Evolutionary conservation across 1,284 basidiomycete genomes (phyloP).

Genomic region (Rhodotorula sp.): DNA sequence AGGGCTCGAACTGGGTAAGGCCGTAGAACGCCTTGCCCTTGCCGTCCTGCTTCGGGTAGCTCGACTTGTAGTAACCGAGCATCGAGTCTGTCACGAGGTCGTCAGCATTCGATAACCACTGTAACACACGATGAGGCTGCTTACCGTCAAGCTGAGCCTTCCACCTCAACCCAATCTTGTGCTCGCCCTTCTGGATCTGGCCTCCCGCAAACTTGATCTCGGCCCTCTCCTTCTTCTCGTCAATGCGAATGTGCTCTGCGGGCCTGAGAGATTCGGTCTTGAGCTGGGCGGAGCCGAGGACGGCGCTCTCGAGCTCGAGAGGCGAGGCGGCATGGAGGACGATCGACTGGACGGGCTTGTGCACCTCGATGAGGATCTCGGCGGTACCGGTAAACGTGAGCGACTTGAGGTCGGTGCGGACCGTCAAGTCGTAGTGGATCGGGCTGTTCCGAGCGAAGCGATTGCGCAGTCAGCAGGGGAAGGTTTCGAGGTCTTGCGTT

Average conservation of each 20-base stretch:
- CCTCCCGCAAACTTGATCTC: constrained; percentile 32
- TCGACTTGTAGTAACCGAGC: constrained; percentile 43
- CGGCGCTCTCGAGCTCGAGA: constrained; percentile 67
- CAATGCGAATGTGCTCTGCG: constrained; percentile 21
- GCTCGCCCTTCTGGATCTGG: constrained; percentile 28
- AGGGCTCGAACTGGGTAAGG: constrained; percentile 60
- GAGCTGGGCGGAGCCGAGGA: constrained; percentile 51
- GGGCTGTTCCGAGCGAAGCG: constrained; percentile 53
- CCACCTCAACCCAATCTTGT: constrained; percentile 40
- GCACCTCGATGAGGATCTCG: constrained; percentile 68
- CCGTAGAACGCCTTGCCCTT: constrained; percentile 42
- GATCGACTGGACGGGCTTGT: constrained; percentile 61
- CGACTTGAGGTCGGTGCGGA: constrained; percentile 78
- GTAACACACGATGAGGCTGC: not conserved
- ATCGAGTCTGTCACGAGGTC: constrained; percentile 13
- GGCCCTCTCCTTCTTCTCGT: constrained; percentile 32
- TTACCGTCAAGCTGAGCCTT: constrained; percentile 35
- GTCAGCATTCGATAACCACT: not conserved
- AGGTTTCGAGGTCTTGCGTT: not conserved
- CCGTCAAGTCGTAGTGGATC: constrained; percentile 75
- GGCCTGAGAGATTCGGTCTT: constrained; percentile 38
- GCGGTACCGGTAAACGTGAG: constrained; percentile 77
- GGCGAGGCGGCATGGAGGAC: constrained; percentile 61
- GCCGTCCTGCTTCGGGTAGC: constrained; percentile 33
- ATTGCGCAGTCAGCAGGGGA: not conserved